Evolutionary conservation across 306 rosid species (phyloP).

Genomic region (Trichosanthes cucumerina): DNA sequence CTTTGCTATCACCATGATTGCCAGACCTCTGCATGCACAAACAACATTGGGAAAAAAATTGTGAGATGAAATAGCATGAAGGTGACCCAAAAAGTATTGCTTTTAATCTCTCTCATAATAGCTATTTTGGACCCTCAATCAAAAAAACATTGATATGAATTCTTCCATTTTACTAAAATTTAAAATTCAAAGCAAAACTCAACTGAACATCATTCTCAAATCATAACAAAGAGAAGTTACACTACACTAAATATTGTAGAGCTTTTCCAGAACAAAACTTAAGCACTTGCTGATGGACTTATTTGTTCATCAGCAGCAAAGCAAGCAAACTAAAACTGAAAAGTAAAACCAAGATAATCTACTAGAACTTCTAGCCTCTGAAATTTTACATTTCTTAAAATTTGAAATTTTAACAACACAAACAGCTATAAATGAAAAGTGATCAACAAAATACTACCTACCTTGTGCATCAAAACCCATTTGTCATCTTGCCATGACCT

Average conservation of each 20-base stretch:
- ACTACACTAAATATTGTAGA: background rate
- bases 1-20: constrained; percentile 5
- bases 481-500: constrained; percentile 70
- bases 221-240: background rate
- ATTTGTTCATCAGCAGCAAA: background rate
- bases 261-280: background rate
- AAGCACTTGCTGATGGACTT: background rate
- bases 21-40: constrained; percentile 4
- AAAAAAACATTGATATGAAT: background rate
- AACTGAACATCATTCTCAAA: background rate
- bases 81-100: background rate
- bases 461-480: constrained; percentile 83
- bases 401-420: background rate
- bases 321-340: background rate
- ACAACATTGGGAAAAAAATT: background rate
- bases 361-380: background rate
- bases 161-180: background rate
- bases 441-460: constrained; percentile 36
- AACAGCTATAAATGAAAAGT: constrained; percentile 11
- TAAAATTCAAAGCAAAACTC: background rate
- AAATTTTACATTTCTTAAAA: background rate
- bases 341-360: background rate
- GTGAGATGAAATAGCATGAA: background rate
- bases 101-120: background rate
- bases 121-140: background rate